Conservation (phyloP, 2,329 filamentous ascomycete species). For the Pseudogymnoascus pannorum region DNA sequence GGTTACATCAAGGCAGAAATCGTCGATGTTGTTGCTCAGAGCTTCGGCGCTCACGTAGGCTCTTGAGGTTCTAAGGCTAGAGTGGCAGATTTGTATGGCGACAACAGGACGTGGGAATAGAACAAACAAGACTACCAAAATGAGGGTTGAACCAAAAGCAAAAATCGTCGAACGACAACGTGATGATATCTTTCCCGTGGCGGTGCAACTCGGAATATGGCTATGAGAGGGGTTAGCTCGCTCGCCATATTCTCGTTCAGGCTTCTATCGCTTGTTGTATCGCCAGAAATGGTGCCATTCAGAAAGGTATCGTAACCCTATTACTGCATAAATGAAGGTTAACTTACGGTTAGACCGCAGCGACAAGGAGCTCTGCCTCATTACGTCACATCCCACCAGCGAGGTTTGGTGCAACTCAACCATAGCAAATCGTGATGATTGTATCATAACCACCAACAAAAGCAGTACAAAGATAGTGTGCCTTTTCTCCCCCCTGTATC, state of each 20-base stretch:
- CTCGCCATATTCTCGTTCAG: slow-evolving; percentile 7
- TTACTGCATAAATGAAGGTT: background rate
- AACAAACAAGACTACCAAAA: slow-evolving; percentile 3
- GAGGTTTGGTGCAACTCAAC: background rate
- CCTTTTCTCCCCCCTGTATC: no score
- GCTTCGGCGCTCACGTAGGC: slow-evolving; percentile 9
- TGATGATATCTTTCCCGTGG: slow-evolving; percentile 12
- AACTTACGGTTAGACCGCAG: background rate
- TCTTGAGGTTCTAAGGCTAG: background rate
- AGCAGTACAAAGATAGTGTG: no score
- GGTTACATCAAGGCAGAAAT: slow-evolving; percentile 7
- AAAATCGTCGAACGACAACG: slow-evolving; percentile 11
- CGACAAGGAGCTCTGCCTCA: background rate
- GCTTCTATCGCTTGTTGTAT: slow-evolving; percentile 4
- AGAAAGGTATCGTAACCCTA: background rate
- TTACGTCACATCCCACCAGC: no score
- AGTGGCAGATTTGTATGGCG: slow-evolving; percentile 6
- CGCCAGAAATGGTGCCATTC: slow-evolving; percentile 5
- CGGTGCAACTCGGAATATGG: slow-evolving; percentile 7
- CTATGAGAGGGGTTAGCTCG: slow-evolving; percentile 13
- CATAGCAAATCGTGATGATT: no score
- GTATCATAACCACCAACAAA: no score
- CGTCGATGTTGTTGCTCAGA: slow-evolving; percentile 9
- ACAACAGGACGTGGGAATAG: background rate
- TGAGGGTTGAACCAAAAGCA: slow-evolving; percentile 12